Evolutionary conservation across 2,329 filamentous ascomycete species (phyloP), one percentile per base, ranked within the genome.

Genomic region (Cladosporium sp.): DNA sequence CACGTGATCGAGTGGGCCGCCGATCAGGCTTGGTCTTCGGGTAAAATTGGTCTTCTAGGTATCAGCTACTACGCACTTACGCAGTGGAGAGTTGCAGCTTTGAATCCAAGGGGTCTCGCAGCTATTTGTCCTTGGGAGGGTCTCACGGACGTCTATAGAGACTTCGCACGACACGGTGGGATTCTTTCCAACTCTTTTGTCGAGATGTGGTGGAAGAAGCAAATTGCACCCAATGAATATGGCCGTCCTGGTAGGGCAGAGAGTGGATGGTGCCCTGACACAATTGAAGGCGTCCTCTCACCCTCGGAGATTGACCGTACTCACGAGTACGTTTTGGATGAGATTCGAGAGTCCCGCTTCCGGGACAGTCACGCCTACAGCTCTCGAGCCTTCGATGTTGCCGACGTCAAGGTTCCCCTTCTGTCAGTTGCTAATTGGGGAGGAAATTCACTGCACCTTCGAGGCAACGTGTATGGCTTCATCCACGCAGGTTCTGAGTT

Each of bases 341-440:
- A 3, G 56, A 67, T 5, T 74, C 78, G 55, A 76, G 75, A 56
- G 70, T 68, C 11, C 88, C 22, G 22, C 22, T 27, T 80, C 67
- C 77, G 80, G 0, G 83, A 88, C 53, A 75, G 86, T 0, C 61
- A 70, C 0, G 86, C 86, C 65, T 85, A 85, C 54, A 75, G 80
- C 0, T 80, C 76, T 39, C 84, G 81, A 59, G 83, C 86, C 43
- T 87, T 84, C 57, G 70, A 79, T 38, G 71, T 85, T 63, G 75
- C 70, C 13, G 82, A 88, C 54, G 86, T 88, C 34, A 73, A 84
- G 52, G 83, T 87, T 0, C 84, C 85, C 0, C 59, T 88, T 0
- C 73, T 88, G 0, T 80, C 76, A 0, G 84, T 88, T 0, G 85
- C 77, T 0, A 88, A 88, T 63, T 87, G 83, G 83, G 84, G 84